Evolutionary conservation across 2,329 filamentous ascomycete genomes (phyloP), one percentile per base, ranked within the genome.

Genomic region (Leptoxyphium fumago): DNA sequence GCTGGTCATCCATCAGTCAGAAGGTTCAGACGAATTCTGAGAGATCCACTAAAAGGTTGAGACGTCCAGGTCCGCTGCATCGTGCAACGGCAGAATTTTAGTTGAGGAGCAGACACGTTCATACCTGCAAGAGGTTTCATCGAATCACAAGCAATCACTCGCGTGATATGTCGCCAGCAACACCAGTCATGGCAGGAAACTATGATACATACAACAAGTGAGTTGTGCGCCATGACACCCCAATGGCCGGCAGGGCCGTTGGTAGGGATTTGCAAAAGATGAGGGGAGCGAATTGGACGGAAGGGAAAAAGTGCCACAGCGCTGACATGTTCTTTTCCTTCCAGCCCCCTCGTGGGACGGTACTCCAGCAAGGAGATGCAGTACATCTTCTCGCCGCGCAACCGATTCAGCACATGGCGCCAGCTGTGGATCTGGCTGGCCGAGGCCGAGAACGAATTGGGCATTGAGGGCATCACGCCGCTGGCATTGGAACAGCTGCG

Each of bases 371-470:
- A 62, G 52, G 82, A 83, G 65, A 88, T 91, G 82, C 74, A 80
- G 55, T 72, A 74, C 51, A 76, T 94, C 48, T 95, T 94, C 71
- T 81, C 79, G 53, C 77, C 80, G 46, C 77, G 85, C 38, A 80
- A 77, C 43, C 74, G 86, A 28, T 78, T 80, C 62, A 80, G 77
- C 38, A 86, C 78, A 44, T 93, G 86, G 86, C 78, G 87, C 50
- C 74, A 84, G 61, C 76, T 94, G 14, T 95, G 88, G 88, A 69
- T 89, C 39, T 79, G 74, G 65, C 80, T 94, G 10, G 87, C 87
- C 18, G 81, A 94, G 69, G 72, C 75, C 9, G 82, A 94, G 69
- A 80, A 79, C 61, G 82, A 88, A 62, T 74, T 94, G 2, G 86
- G 86, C 2, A 74, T 94, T 40, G 68, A 66, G 39, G 32, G 32